phyloP scores from a whole-genome alignment of 495 filamentous ascomycete genomes.

The Penicillium dipodomyicola region DNA sequence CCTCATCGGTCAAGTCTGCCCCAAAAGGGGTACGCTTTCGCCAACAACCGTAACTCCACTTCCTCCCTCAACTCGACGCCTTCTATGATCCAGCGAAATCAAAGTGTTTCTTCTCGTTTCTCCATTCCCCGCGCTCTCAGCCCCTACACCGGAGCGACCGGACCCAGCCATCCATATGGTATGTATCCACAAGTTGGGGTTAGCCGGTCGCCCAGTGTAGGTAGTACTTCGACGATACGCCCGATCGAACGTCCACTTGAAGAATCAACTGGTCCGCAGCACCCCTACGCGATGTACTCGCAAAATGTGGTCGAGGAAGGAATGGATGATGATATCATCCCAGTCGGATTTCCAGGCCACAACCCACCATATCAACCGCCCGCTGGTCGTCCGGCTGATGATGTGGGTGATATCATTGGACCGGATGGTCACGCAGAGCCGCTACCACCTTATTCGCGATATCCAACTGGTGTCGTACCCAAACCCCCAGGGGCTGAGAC shows the following conservation, averaged over 20 bases:
- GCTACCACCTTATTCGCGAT: slow-evolving; percentile 83
- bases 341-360: slow-evolving; percentile 72
- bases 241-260: slow-evolving; percentile 58
- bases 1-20: slow-evolving; percentile 41
- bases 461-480: slow-evolving; percentile 58
- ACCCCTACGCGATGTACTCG: slow-evolving; percentile 82
- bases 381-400: slow-evolving; percentile 77
- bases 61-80: slow-evolving; percentile 33
- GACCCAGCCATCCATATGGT: slow-evolving; percentile 55
- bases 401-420: slow-evolving; percentile 80
- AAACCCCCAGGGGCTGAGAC: slow-evolving; percentile 33
- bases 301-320: slow-evolving; percentile 66
- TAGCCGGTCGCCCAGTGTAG: slow-evolving; percentile 60
- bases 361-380: slow-evolving; percentile 64
- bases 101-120: slow-evolving; percentile 44
- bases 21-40: slow-evolving; percentile 38
- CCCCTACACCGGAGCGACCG: slow-evolving; percentile 54
- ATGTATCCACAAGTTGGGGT: slow-evolving; percentile 57
- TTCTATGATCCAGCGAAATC: slow-evolving; percentile 39
- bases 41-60: slow-evolving; percentile 35
- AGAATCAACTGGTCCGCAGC: slow-evolving; percentile 69
- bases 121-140: slow-evolving; percentile 49
- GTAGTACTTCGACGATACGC: slow-evolving; percentile 60
- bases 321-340: slow-evolving; percentile 50
- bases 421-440: slow-evolving; percentile 88